Percentiles rank a stretch among this genome's conserved stretches.
Evolutionary conservation across 768 basidiomycete genomes (phyloP).

Genomic region (Tricholoma sp.): DNA sequence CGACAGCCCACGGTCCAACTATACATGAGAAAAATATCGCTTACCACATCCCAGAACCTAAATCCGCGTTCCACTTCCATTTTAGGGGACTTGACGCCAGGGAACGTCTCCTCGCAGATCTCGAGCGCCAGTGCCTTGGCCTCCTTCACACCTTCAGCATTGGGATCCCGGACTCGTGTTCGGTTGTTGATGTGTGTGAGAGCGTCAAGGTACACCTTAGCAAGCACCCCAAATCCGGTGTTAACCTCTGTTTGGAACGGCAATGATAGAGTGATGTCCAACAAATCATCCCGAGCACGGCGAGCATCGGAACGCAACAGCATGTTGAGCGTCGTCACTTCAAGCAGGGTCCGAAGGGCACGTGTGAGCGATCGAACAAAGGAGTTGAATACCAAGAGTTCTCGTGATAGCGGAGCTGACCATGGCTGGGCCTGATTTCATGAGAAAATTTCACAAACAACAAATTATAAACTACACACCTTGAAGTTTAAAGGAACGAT

Average conservation of each 20-base stretch:
- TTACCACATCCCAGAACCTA: conserved; percentile 96
- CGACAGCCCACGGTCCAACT: conserved; percentile 4
- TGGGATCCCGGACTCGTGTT: conserved; percentile 68
- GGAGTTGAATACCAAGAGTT: conserved; percentile 96
- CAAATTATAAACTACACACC: conserved; percentile 44
- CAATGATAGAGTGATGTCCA: conserved; percentile 88
- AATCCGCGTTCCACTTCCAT: conserved; percentile 93
- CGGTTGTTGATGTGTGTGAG: conserved; percentile 84
- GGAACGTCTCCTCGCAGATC: conserved; percentile 92
- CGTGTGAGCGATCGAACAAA: conserved; percentile 91
- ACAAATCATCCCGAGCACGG: conserved; percentile 80
- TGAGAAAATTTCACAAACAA: not conserved
- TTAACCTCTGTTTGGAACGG: conserved; percentile 97
- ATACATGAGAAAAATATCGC: conserved; percentile 29
- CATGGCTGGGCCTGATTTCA: conserved; percentile 71
- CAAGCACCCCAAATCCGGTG: conserved; percentile 96
- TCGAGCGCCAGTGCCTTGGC: conserved; percentile 85
- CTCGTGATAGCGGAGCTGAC: conserved; percentile 95
- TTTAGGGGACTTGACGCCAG: conserved; percentile 83
- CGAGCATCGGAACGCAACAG: conserved; percentile 85
- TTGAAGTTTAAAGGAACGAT: conserved; percentile 95
- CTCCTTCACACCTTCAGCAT: conserved; percentile 73
- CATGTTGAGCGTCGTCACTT: conserved; percentile 91
- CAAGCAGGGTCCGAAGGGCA: conserved; percentile 83
- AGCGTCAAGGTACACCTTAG: conserved; percentile 94